Evolutionary conservation across 2,329 filamentous ascomycete genomes (phyloP), one percentile per base, ranked within the genome.

Genomic region (Arthrobotrys megalospora): DNA sequence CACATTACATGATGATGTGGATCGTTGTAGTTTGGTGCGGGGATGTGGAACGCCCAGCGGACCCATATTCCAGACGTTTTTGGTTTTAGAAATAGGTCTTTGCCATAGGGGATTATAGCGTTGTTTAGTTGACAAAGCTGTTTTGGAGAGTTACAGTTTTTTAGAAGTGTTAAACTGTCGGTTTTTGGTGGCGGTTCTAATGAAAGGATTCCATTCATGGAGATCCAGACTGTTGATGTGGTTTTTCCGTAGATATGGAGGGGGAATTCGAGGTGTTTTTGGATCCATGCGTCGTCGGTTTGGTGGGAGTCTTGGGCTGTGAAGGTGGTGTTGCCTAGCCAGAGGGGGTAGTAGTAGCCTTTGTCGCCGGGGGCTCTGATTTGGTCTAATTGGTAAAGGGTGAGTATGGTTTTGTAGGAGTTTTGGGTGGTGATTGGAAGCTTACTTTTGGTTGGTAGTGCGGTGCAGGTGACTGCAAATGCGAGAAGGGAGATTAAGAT

Each of bases 1-100:
- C 65, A 69, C 52, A 69, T 69, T 1, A 69, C 36, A 48, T 69
- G 65, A 38, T 69, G 65, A 12, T 69, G 65, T 1, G 50, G 65
- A 24, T 69, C 65, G 19, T 58, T n/a, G n/a, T 19, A 69, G 2
- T 45, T 43, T 6, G 65, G 65, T 0, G 65, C 65, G 0, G 65
- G 65, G 41, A 69, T 60, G 38, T 69, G 65, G 52, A 60, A 69
- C 1, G 65, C 65, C 50, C 50, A 69, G 19, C 65, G 50, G 16
- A 69, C 65, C 24, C 43, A 69, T 16, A 60, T n/a, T 47, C 52
- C 52, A 11, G 38, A 12, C 8, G 50, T 58, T 36, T 50, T 47
- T 2, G 65, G 19, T 16, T 60, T 58, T 12, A 69, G 34, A 38
- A 58, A n/a, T 8, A 62, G 21, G 11, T 62, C 55, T 43, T 19